Evolutionary conservation across 108 stramenopile genomes (phyloP).

Genomic region (Stephanodiscus minutulus): DNA sequence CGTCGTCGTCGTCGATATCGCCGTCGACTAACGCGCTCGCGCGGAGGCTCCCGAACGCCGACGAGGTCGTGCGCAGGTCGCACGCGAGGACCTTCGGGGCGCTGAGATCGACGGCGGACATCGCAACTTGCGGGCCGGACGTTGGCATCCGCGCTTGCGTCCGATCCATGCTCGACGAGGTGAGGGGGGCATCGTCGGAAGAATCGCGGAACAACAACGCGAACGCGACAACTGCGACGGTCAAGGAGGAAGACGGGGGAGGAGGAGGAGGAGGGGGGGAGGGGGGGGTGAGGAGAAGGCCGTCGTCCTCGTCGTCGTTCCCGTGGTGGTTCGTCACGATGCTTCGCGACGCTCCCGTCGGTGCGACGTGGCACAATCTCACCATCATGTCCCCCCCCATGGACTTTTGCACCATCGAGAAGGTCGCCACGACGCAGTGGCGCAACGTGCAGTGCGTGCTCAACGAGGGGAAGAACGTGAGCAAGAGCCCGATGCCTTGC

Average conservation of each 20-base stretch:
- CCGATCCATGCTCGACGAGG: not conserved
- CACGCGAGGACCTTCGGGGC: not conserved
- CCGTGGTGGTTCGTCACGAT: constrained; percentile 40
- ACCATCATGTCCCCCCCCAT: constrained; percentile 7
- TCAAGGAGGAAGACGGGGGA: no score
- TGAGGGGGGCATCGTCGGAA: not conserved
- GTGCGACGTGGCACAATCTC: constrained; percentile 21
- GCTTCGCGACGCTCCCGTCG: constrained; percentile 20
- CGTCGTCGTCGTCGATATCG: not conserved
- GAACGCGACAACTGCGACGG: no score
- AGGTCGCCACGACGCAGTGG: constrained; percentile 32
- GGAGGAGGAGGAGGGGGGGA: no score
- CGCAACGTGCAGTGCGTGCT: constrained; percentile 18
- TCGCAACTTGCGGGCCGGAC: not conserved
- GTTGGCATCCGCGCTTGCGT: not conserved
- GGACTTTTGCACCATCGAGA: constrained; percentile 30
- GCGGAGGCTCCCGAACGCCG: not conserved
- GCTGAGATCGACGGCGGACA: not conserved
- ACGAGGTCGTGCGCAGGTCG: not conserved
- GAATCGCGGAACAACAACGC: no score
- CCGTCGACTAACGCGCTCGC: not conserved
- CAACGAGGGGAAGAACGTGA: constrained; percentile 14
- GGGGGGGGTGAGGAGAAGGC: not conserved
- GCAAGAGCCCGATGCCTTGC: not conserved
- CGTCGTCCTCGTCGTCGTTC: constrained; percentile 3